Base-by-base conservation (phyloP, 2,329 filamentous ascomycete species). In the Thelonectria discophora region DNA sequence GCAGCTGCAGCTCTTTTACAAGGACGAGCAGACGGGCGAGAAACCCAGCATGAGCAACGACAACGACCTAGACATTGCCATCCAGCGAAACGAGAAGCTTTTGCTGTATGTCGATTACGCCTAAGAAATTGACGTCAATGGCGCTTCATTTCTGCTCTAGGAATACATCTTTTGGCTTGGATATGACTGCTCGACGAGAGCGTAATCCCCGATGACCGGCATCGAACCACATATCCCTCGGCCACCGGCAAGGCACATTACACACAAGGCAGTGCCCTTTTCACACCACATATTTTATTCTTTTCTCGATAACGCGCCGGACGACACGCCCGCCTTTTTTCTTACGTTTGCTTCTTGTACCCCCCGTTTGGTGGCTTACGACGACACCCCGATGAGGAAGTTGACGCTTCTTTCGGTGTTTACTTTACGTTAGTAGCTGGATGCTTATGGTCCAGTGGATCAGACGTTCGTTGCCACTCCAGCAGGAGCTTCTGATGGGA, bases 41-140 rank as follows among this genome's bases (percentile, higher is more conserved):
- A 91, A 90, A 76, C 88, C 90, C 43, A 88, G 87, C 39, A 81
- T 98, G 65, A 82, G 91, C 73, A 93, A 87, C 76, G 89, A 97
- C 74, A 85, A 90, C 64, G 93, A 97, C 75, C 80, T 98, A 54
- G 89, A 93, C 66, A 84, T 86, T 66, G 94, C 94, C 3, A 81
- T 97, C 65, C 86, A 91, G 70, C 83, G 93, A 70, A 97, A 97
- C 77, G 90, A 93, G 67, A 97, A 97, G 80, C 82, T 98, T 65
- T 88, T 94, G 55, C 81, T 97, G 24, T 91, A 88, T 67, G 89
- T 91, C 32, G 86, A 89, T 66, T 78, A 80, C 56, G 76, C 79
- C 64, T 85, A 75, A 77, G 51, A 49, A 27, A 52, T 34, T 13
- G 47, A 65, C 61, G 58, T 62, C 54, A 27, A 58, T 50, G 42